A percentile compares a stretch with the other conserved stretches of the same genome.
phyloP scores from a whole-genome alignment of 805 yeast species.

The Hanseniaspora valbyensis region DNA sequence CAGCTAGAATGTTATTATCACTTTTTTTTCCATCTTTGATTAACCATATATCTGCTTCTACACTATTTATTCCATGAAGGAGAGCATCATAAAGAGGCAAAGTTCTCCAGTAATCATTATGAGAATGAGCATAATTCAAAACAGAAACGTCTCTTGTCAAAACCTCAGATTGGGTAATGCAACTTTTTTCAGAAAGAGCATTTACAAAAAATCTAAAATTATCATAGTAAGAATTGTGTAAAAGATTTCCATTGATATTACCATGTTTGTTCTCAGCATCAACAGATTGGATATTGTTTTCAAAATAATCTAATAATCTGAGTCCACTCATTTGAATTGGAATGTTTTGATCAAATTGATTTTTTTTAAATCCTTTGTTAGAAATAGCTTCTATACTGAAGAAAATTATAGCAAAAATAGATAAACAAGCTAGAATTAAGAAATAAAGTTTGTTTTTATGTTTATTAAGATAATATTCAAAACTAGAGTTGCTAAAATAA shows the following conservation, averaged over 20 bases:
- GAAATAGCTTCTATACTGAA: not conserved
- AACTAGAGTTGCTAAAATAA: not conserved
- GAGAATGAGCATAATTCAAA: slow-evolving; percentile 41
- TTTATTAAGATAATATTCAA: not conserved
- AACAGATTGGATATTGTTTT: not conserved
- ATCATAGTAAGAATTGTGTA: slow-evolving; percentile 6
- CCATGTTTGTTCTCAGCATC: not conserved
- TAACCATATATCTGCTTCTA: slow-evolving; percentile 61
- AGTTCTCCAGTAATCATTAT: slow-evolving; percentile 58
- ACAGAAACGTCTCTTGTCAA: slow-evolving; percentile 24
- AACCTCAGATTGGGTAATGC: slow-evolving; percentile 19
- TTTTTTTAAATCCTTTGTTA: not conserved
- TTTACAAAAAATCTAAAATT: not conserved
- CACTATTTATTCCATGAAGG: slow-evolving; percentile 40
- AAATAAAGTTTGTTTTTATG: not conserved
- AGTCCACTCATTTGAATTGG: slow-evolving; percentile 2
- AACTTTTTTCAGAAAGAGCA: not conserved
- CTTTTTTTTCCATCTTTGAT: slow-evolving; percentile 27
- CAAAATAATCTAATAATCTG: not conserved
- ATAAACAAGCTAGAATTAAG: not conserved
- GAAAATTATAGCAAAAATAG: not conserved
- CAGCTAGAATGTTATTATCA: slow-evolving; percentile 37
- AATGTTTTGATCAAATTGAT: not conserved
- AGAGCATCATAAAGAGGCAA: slow-evolving; percentile 50
- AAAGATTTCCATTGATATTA: not conserved